phyloP scores from a whole-genome alignment of 1,284 basidiomycete genomes.

The Marasmius fiardii region DNA sequence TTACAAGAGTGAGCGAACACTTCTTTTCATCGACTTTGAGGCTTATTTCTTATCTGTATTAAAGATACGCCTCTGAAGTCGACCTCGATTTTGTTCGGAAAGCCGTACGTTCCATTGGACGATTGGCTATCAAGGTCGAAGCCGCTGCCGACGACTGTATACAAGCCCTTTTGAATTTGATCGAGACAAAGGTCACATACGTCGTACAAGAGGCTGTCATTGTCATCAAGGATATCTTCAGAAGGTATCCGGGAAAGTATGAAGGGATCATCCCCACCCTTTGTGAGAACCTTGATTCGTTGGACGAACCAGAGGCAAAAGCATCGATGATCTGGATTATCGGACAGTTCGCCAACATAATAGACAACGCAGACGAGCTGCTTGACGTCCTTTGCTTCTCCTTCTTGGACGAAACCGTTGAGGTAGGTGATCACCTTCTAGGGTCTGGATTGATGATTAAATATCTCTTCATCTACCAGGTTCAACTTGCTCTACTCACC shows the following conservation, averaged over 20 bases:
- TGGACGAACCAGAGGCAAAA: slow-evolving; percentile 97
- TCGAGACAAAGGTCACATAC: slow-evolving; percentile 94
- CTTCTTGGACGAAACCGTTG: slow-evolving; percentile 91
- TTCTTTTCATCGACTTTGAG: background rate
- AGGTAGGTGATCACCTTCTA: slow-evolving; percentile 48
- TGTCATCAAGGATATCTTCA: slow-evolving; percentile 98
- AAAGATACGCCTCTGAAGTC: slow-evolving; percentile 95
- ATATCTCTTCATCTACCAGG: slow-evolving; percentile 42
- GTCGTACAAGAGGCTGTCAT: slow-evolving; percentile 98
- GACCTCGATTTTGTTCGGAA: slow-evolving; percentile 98
- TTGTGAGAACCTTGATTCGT: slow-evolving; percentile 87
- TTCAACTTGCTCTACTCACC: slow-evolving; percentile 93
- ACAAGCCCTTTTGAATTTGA: slow-evolving; percentile 79
- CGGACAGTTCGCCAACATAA: slow-evolving; percentile 94
- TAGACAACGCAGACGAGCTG: slow-evolving; percentile 95
- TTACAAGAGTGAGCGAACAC: slow-evolving; percentile 76
- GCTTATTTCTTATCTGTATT: slow-evolving; percentile 7
- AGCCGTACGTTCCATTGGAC: slow-evolving; percentile 94
- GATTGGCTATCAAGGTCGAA: slow-evolving; percentile 96
- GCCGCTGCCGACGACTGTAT: slow-evolving; percentile 89
- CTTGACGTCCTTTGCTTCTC: slow-evolving; percentile 90
- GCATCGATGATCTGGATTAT: slow-evolving; percentile 98
- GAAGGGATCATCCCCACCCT: slow-evolving; percentile 92
- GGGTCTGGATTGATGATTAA: background rate
- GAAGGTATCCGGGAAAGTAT: slow-evolving; percentile 95